A percentile compares a stretch with the other conserved stretches of the same genome.
Evolutionary conservation across 2,329 filamentous ascomycete species (phyloP).

Genomic region (Pyricularia pennisetigena): DNA sequence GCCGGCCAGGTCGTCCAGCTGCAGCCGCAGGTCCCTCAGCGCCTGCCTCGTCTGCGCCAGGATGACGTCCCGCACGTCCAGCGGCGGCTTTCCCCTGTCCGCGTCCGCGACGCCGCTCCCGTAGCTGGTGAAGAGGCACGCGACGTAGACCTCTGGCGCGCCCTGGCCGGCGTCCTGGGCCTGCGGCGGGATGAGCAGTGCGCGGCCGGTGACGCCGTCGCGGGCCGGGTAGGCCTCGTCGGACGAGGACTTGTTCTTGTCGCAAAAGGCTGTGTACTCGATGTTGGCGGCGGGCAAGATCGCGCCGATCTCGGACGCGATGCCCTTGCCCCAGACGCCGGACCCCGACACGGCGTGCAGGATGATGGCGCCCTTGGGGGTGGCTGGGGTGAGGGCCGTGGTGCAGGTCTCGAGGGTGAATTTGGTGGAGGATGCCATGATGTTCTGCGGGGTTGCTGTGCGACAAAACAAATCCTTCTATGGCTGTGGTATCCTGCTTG

Average conservation of each 20-base stretch:
- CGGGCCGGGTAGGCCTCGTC: slow-evolving; percentile 10
- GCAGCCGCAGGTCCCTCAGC: slow-evolving; percentile 9
- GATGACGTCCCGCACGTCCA: slow-evolving; percentile 9
- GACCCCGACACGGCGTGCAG: slow-evolving; percentile 22
- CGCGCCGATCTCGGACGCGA: slow-evolving; percentile 16
- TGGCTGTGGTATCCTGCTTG: too few species aligned
- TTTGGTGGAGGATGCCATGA: background rate
- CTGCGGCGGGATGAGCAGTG: slow-evolving; percentile 19
- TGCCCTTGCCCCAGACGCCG: slow-evolving; percentile 19
- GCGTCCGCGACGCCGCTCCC: slow-evolving; percentile 10
- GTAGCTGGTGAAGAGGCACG: slow-evolving; percentile 15
- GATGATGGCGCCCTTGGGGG: slow-evolving; percentile 12
- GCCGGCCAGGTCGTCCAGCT: slow-evolving; percentile 7
- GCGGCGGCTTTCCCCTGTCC: slow-evolving; percentile 9
- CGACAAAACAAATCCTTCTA: too few species aligned
- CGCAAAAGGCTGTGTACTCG: slow-evolving; percentile 16
- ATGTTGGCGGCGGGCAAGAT: slow-evolving; percentile 17
- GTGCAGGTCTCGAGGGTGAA: background rate
- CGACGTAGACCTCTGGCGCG: slow-evolving; percentile 12
- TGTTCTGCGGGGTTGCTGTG: background rate
- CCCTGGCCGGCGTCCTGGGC: slow-evolving; percentile 11
- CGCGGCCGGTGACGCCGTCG: slow-evolving; percentile 14
- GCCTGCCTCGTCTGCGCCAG: slow-evolving; percentile 11
- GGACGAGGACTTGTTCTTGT: slow-evolving; percentile 9
- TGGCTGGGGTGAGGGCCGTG: slow-evolving; percentile 4